Conservation (phyloP, 306 rosid species). For the Castanea crenata region DNA sequence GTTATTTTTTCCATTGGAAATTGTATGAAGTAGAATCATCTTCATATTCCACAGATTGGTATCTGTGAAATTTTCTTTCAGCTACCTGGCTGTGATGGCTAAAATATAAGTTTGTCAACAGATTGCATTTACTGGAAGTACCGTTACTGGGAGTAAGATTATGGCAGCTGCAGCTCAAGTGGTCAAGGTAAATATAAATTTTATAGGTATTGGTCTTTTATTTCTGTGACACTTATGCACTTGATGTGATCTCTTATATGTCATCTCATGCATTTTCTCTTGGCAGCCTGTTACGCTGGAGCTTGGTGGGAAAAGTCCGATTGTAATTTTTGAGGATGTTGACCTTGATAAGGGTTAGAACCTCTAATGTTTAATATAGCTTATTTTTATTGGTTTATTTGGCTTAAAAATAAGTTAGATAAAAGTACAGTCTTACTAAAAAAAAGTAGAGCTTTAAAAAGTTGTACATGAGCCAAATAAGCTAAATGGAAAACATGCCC, state of each 20-base stretch:
- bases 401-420: too few species aligned
- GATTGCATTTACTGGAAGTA: slow-evolving; percentile 98
- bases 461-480: too few species aligned
- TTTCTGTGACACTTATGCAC: slow-evolving; percentile 1
- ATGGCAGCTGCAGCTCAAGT: slow-evolving; percentile 90
- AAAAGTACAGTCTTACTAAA: too few species aligned
- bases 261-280: slow-evolving; percentile 27
- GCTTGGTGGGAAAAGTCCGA: slow-evolving; percentile 97
- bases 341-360: slow-evolving; percentile 95
- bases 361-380: not conserved
- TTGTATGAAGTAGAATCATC: slow-evolving; percentile 1
- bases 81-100: slow-evolving; percentile 10
- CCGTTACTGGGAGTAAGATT: slow-evolving; percentile 82
- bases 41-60: not conserved
- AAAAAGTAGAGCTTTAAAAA: too few species aligned
- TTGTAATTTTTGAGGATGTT: slow-evolving; percentile 89
- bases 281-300: slow-evolving; percentile 92
- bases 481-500: not conserved
- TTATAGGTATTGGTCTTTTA: not conserved
- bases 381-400: too few species aligned
- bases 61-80: not conserved
- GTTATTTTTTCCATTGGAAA: slow-evolving; percentile 10
- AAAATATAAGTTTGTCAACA: slow-evolving; percentile 34
- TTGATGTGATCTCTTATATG: slow-evolving; percentile 13
- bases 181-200: slow-evolving; percentile 58